Base-by-base conservation (phyloP, 768 basidiomycete genomes). In the Chalciporus pseudorubinellus region DNA sequence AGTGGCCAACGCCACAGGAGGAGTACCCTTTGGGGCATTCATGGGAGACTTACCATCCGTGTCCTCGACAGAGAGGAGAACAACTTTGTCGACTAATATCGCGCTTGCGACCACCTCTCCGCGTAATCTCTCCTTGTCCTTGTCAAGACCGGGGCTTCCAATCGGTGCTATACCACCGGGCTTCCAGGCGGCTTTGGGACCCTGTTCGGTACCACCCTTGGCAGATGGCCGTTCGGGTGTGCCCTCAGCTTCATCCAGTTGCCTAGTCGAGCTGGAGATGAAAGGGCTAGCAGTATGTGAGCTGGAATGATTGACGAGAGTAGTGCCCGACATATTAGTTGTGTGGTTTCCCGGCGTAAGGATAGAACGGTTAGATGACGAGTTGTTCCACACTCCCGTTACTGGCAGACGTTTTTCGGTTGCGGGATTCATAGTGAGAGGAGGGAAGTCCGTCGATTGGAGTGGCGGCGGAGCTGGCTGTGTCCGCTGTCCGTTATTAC, bases 371-470 rank as follows among this genome's bases (percentile, higher is more conserved):
- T 72, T 70, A 21, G 72, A 72, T 21, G 80, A 72, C 22, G 79
- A 66, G 55, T 83, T 85, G 19, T 78, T 82, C 89, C 89, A 92
- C 20, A 84, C 89, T 21, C 89, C 87, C 24, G 74, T 73, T 6
- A 78, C 78, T 2, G 83, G 83, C 6, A 73, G 62, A 40, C 79
- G 79, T 59, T 77, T 82, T 66, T 84, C 84, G 18, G 68, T 62
- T 24, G 68, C 66, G 19, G 73, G 62, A 6, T 67, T 72, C 38
- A 68, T 64, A 11, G 77, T 77, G 39, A 89, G 70, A 10, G 88
- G 88, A 6, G 87, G 87, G 57, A 89, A 89, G 68, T 90, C 87
- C 3, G 73, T 80, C 7, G 82, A 64, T 42, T 85, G 80, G 33
- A 82, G 73, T 11, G 75, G 69, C 41, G 75, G 72, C 0, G 73